phyloP scores from a whole-genome alignment of 2,329 filamentous ascomycete species.

The Claviceps quebecensis region DNA sequence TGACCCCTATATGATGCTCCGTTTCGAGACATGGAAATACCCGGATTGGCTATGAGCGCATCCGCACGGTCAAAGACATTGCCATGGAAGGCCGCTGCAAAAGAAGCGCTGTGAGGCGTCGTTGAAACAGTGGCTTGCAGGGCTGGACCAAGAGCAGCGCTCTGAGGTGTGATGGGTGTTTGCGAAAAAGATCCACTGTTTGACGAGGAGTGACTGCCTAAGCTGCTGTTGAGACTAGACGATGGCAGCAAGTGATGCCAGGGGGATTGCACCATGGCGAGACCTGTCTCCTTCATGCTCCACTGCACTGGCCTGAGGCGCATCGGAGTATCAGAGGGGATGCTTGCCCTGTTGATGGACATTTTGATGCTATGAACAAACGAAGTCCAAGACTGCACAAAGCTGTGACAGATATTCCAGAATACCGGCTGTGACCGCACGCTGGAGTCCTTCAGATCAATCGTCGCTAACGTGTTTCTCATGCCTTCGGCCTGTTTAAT shows the following conservation, averaged over 20 bases:
- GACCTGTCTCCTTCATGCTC: slow-evolving; percentile 66
- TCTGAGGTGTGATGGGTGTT: slow-evolving; percentile 71
- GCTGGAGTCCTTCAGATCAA: slow-evolving; percentile 75
- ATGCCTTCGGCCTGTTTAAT: slow-evolving; percentile 62
- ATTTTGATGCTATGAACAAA: slow-evolving; percentile 48
- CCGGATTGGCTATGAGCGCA: slow-evolving; percentile 42
- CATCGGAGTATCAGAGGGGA: slow-evolving; percentile 54
- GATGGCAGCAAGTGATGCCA: slow-evolving; percentile 33
- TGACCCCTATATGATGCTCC: slow-evolving; percentile 30
- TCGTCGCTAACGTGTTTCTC: slow-evolving; percentile 56
- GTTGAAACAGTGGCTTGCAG: slow-evolving; percentile 79
- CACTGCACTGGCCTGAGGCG: slow-evolving; percentile 71
- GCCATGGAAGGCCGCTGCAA: slow-evolving; percentile 39
- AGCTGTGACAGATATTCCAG: slow-evolving; percentile 64
- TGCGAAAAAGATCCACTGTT: slow-evolving; percentile 17
- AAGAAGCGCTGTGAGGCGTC: slow-evolving; percentile 46
- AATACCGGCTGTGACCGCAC: slow-evolving; percentile 49
- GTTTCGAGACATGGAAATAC: slow-evolving; percentile 41
- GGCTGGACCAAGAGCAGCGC: slow-evolving; percentile 76
- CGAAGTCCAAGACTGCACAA: slow-evolving; percentile 56
- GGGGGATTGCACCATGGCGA: slow-evolving; percentile 50
- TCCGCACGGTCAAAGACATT: slow-evolving; percentile 49
- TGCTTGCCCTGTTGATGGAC: slow-evolving; percentile 33
- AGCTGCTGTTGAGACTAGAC: slow-evolving; percentile 7
- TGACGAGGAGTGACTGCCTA: slow-evolving; percentile 11